Base-by-base conservation (phyloP, 768 basidiomycete species). In the Suillus fuscotomentosus region DNA sequence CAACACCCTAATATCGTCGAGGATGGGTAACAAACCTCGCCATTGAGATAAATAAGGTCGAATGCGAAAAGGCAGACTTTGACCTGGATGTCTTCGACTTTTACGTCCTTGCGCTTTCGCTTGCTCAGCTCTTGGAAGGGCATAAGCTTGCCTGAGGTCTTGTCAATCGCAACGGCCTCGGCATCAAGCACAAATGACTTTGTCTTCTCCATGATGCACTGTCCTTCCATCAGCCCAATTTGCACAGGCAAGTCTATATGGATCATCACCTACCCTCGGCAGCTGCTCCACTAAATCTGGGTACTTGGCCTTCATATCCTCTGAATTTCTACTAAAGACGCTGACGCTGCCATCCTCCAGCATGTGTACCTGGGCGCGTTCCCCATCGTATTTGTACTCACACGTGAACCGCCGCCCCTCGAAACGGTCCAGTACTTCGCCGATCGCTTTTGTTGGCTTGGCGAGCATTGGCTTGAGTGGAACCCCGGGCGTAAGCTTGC, bases 371-470 rank as follows among this genome's bases (percentile, higher is more conserved):
- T 98, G 96, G 17, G 97, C 97, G 55, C 97, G 89, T 75, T 99
- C 97, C 8, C 97, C 97, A 68, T 99, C 97, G 69, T 99, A 99
- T 77, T 99, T 99, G 79, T 99, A 99, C 80, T 99, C 97, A 78
- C 96, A 99, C 10, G 97, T 98, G 74, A 99, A 99, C 61, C 84
- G 86, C 77, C 95, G 96, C 72, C 88, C 89, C 76, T 99, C 97
- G 72, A 99, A 99, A 63, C 95, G 83, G 78, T 99, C 97, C 24
- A 99, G 84, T 22, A 99, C 97, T 77, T 99, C 97, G 15, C 94
- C 90, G 68, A 99, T 99, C 3, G 97, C 97, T 77, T 99, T 99
- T 0, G 97, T 99, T 10, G 97, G 97, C 77, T 99, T 99, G 17
- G 97, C 97, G 60, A 99, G 82, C 97, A 99, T 99, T 15, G 97